Evolutionary conservation across 768 basidiomycete genomes (phyloP).

Genomic region (Trametes villosa): DNA sequence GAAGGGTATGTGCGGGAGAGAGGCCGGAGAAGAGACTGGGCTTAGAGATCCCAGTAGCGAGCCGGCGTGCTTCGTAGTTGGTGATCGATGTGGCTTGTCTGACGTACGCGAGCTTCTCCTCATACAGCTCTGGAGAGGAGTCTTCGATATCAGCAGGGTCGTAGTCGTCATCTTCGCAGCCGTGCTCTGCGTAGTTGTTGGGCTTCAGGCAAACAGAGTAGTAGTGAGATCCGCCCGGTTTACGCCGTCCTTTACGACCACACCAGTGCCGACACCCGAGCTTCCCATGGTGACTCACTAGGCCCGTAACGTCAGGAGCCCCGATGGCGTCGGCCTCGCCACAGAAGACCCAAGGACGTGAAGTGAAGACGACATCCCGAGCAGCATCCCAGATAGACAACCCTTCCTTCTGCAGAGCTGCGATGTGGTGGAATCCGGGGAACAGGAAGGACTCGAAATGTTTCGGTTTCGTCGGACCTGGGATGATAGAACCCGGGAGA

Average conservation of each 20-base stretch:
- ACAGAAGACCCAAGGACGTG: slow-evolving; percentile 8
- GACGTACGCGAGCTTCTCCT: slow-evolving; percentile 25
- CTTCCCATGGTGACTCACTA: slow-evolving; percentile 39
- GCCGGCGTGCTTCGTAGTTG: slow-evolving; percentile 33
- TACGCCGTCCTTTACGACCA: slow-evolving; percentile 32
- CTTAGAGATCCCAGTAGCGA: slow-evolving; percentile 39
- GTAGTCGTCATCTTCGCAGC: slow-evolving; percentile 37
- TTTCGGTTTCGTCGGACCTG: slow-evolving; percentile 38
- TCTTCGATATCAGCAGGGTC: slow-evolving; percentile 15
- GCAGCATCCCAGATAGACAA: slow-evolving; percentile 34
- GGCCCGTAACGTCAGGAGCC: slow-evolving; percentile 33
- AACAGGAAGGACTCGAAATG: slow-evolving; percentile 38
- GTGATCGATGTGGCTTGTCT: slow-evolving; percentile 23
- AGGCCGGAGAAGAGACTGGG: slow-evolving; percentile 41
- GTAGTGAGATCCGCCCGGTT: slow-evolving; percentile 34
- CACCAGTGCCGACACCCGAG: slow-evolving; percentile 43
- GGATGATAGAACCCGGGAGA: slow-evolving; percentile 32
- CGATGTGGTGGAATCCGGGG: slow-evolving; percentile 34
- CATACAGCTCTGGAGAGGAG: slow-evolving; percentile 21
- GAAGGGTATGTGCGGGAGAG: slow-evolving; percentile 14
- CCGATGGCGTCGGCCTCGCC: slow-evolving; percentile 13
- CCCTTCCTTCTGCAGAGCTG: slow-evolving; percentile 32
- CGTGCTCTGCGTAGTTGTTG: slow-evolving; percentile 21
- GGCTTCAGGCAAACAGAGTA: slow-evolving; percentile 39
- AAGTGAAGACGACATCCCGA: neutral